These are phyloP conservation scores for Trichoderma sp. DNA, from an alignment of 2,329 filamentous ascomycete genomes.

Conservation along the genomic window DNA sequence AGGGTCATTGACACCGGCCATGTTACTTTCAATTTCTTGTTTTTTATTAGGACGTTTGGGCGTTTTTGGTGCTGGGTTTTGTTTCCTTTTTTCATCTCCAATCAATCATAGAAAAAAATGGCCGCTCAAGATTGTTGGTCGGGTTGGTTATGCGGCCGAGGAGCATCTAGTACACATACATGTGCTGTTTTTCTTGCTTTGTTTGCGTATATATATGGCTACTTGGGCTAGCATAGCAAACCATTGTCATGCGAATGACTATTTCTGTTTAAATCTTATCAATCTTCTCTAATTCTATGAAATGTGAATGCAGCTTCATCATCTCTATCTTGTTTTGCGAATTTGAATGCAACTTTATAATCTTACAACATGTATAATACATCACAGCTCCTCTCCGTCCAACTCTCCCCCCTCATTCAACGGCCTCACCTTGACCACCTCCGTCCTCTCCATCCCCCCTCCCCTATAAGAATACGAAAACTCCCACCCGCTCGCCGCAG, in stretches of 20 bases:
- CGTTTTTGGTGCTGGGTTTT: not conserved
- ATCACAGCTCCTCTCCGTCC: slow-evolving; percentile 7
- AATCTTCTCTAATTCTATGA: not conserved
- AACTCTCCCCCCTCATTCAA: not conserved
- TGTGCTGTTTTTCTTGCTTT: not conserved
- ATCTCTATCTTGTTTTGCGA: not conserved
- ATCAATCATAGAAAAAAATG: not conserved
- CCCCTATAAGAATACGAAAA: slow-evolving; percentile 59
- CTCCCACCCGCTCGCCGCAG: slow-evolving; percentile 57
- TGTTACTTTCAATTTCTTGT: not conserved
- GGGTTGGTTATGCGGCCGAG: slow-evolving; percentile 6
- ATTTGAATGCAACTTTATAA: not conserved
- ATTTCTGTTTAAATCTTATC: not conserved
- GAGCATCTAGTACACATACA: not conserved
- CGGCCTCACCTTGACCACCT: slow-evolving; percentile 48
- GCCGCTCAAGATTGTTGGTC: not conserved
- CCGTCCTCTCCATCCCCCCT: slow-evolving; percentile 50
- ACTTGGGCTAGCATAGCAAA: not conserved
- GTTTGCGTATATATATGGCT: not conserved
- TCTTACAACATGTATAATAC: not conserved
- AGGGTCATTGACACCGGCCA: not conserved
- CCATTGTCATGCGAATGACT: slow-evolving; percentile 17
- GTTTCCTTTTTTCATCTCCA: not conserved
- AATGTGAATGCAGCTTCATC: not conserved
- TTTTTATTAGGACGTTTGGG: not conserved